Percentiles rank a stretch among this genome's conserved stretches.
Evolutionary conservation across 108 stramenopile species (phyloP).

Genomic region (Cyclotella atomus): DNA sequence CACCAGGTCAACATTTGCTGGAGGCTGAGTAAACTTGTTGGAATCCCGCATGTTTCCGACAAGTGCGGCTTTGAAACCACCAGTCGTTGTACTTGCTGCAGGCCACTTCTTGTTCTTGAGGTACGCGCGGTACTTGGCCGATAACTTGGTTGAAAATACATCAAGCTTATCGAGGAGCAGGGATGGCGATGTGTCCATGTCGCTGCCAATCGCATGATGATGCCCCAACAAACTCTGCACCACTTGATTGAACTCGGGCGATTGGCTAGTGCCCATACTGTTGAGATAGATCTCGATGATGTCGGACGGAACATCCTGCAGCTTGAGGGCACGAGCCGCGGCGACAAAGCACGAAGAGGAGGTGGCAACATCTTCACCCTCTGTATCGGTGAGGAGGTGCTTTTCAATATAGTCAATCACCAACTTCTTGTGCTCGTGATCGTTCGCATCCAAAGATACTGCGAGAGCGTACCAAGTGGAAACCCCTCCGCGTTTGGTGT

Average conservation of each 20-base stretch:
- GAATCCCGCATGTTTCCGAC: background rate
- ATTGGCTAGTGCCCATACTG: background rate
- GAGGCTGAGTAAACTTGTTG: background rate
- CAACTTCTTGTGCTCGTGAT: background rate
- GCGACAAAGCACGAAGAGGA: background rate
- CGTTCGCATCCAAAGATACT: background rate
- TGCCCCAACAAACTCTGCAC: background rate
- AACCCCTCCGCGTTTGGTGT: background rate
- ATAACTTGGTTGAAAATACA: background rate
- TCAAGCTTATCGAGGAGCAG: background rate
- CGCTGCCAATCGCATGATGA: background rate
- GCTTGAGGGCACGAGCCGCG: background rate
- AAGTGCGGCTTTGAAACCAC: background rate
- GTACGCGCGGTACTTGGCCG: background rate
- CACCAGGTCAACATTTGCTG: background rate
- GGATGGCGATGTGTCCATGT: background rate
- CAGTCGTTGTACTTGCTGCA: background rate
- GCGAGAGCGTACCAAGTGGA: background rate
- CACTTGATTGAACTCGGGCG: background rate
- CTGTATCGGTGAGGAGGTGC: background rate
- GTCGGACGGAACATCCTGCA: background rate
- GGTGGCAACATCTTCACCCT: background rate
- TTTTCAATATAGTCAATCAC: background rate
- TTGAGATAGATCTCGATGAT: background rate
- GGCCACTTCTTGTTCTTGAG: background rate